Percentiles rank a stretch among this genome's conserved stretches.
Evolutionary conservation across 1,284 basidiomycete genomes (phyloP).

Genomic region (Pseudozyma flocculosa): DNA sequence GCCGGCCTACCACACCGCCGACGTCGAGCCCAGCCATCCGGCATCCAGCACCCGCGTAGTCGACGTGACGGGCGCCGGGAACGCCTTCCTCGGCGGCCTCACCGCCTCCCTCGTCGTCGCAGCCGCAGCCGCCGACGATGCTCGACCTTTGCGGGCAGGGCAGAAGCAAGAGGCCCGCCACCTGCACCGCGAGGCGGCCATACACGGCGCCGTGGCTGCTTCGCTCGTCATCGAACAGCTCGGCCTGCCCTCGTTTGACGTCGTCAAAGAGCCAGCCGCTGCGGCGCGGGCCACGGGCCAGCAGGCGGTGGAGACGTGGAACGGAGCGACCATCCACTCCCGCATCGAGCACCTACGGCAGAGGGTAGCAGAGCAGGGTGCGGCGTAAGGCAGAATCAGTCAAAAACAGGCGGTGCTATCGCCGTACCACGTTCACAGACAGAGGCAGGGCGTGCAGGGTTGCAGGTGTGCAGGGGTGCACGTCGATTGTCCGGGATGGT

Average conservation of each 20-base stretch:
- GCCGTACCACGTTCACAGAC: too few species aligned
- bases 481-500: too few species aligned
- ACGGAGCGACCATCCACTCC: constrained; percentile 7
- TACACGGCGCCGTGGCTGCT: constrained; percentile 31
- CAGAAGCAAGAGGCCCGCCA: too few species aligned
- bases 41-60: constrained; percentile 11
- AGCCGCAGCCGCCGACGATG: too few species aligned
- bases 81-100: constrained; percentile 40
- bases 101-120: constrained; percentile 15
- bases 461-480: too few species aligned
- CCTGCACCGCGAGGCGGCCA: too few species aligned
- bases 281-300: too few species aligned
- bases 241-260: constrained; percentile 24
- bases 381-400: too few species aligned
- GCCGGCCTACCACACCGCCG: constrained; percentile 23
- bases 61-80: constrained; percentile 45
- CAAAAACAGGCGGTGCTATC: too few species aligned
- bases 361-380: not conserved
- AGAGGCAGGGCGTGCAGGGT: too few species aligned
- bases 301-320: constrained; percentile 27
- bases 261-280: too few species aligned
- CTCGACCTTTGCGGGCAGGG: too few species aligned
- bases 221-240: constrained; percentile 41
- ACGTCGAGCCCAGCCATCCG: not conserved
- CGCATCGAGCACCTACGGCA: constrained; percentile 4